Base-by-base conservation (phyloP, 208 protist species). In the Trypanosoma rangeli region DNA sequence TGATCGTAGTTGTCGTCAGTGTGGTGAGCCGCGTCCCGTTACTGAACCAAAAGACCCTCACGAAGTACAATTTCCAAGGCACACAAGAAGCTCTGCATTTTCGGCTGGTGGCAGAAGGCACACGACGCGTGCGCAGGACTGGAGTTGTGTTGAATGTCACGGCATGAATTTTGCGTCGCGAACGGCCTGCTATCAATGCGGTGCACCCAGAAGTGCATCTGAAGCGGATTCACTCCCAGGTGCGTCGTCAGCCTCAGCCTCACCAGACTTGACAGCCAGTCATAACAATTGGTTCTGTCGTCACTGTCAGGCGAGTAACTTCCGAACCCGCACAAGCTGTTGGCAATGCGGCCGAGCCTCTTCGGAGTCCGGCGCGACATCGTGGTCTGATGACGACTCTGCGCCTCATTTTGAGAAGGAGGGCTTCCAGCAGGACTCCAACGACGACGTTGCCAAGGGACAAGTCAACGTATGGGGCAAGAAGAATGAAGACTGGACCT, bases 251-350 rank as follows among this genome's bases (percentile, higher is more conserved):
- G 52, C 26, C 10, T 35, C 64, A 4, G 31, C 60, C 49, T 26
- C 56, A 24, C 22, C 58, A 0, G 61, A 66, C 13, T 20, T 66
- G n/a, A 39, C 65, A 18, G 46, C 69, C 9, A 74, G 75, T 42
- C 79, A 91, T 56, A 90, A 93, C 73, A 96, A 96, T 68, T 96
- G 90, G 88, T 82, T 82, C 39, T 96, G 90, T 59, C 22, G 71
- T 18, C 73, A 85, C 29, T 96, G 90, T 61, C 79, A 87, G 33
- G 73, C 90, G 0, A 90, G 85, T 68, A 96, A 96, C 74, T 96
- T 96, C 75, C 84, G 90, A 31, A 96, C 90, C 18, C 85, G 90
- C 26, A 62, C 64, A 37, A 73, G 68, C 55, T 96, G 90, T 68
- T 96, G 90, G 90, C 88, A 96, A 73, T 96, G 90, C 58, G 69